Percentiles rank a stretch among this genome's conserved stretches.
Conservation (phyloP, 129 eudicot genomes). For the Solidago caesia region DNA sequence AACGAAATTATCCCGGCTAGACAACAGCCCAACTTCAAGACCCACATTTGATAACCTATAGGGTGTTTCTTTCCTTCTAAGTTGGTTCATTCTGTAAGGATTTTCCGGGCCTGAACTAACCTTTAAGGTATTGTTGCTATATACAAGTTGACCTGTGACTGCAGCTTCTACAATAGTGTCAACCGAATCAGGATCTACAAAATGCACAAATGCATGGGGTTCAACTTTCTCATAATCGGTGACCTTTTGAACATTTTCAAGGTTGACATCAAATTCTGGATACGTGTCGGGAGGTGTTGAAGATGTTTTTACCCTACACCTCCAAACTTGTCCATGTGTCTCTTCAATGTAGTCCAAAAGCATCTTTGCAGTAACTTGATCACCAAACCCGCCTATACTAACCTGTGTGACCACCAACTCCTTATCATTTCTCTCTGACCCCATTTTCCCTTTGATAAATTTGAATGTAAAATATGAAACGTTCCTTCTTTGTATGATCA, state of each 20-base stretch:
- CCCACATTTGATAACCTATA: slow-evolving; percentile 44
- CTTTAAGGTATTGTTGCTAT: slow-evolving; percentile 32
- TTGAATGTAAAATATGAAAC: background rate
- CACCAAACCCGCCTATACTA: slow-evolving; percentile 57
- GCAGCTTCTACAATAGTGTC: slow-evolving; percentile 34
- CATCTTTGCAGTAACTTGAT: slow-evolving; percentile 46
- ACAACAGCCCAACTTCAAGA: slow-evolving; percentile 48
- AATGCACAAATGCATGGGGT: slow-evolving; percentile 77
- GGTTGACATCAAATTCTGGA: slow-evolving; percentile 41
- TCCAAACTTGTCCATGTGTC: slow-evolving; percentile 41
- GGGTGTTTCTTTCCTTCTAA: slow-evolving; percentile 50
- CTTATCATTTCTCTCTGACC: slow-evolving; percentile 35
- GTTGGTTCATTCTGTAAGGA: slow-evolving; percentile 51
- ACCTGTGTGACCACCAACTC: slow-evolving; percentile 46
- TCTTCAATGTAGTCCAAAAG: slow-evolving; percentile 54
- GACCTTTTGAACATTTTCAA: slow-evolving; percentile 22
- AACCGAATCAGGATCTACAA: slow-evolving; percentile 42
- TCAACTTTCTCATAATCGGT: slow-evolving; percentile 47
- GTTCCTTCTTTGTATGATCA: slow-evolving; percentile 6
- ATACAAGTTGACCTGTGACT: slow-evolving; percentile 37
- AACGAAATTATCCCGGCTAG: slow-evolving; percentile 40
- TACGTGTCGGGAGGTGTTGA: slow-evolving; percentile 62
- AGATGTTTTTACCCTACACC: slow-evolving; percentile 69
- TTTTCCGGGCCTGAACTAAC: slow-evolving; percentile 60
- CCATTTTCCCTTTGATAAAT: slow-evolving; percentile 37